Evolutionary conservation across 2,329 filamentous ascomycete genomes (phyloP).

Genomic region (Drechslera avenae): DNA sequence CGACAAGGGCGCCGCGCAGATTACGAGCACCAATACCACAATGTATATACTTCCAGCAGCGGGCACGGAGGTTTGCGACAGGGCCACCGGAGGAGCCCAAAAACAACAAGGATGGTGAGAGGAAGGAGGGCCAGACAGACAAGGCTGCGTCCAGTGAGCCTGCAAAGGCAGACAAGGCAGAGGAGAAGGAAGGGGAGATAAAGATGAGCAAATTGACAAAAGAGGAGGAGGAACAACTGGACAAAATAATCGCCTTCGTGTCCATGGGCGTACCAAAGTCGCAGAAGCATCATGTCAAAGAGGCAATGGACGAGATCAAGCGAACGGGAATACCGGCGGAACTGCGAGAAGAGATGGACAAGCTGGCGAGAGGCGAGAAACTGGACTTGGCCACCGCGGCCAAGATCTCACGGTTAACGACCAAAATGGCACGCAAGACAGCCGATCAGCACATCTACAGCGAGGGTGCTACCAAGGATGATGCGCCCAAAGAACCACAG

Average conservation of each 20-base stretch:
- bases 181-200: constrained; percentile 51
- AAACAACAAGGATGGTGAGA: constrained; percentile 36
- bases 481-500: constrained; percentile 38
- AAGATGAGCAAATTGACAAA: constrained; percentile 55
- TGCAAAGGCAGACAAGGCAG: constrained; percentile 21
- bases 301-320: constrained; percentile 67
- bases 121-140: constrained; percentile 40
- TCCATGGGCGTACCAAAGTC: constrained; percentile 64
- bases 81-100: constrained; percentile 41
- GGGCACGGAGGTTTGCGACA: constrained; percentile 52
- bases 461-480: constrained; percentile 26
- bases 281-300: constrained; percentile 65
- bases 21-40: constrained; percentile 48
- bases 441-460: constrained; percentile 46
- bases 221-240: constrained; percentile 63
- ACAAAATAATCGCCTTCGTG: constrained; percentile 61
- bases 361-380: constrained; percentile 55
- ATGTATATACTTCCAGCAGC: constrained; percentile 52
- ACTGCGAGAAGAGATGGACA: constrained; percentile 66
- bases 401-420: constrained; percentile 63
- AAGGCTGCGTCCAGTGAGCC: constrained; percentile 39
- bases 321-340: constrained; percentile 72
- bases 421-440: constrained; percentile 60
- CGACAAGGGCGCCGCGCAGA: constrained; percentile 54
- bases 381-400: constrained; percentile 63